Conservation (phyloP, 225 moss, liverwort and hornwort genomes). For the Climacium dendroides region DNA sequence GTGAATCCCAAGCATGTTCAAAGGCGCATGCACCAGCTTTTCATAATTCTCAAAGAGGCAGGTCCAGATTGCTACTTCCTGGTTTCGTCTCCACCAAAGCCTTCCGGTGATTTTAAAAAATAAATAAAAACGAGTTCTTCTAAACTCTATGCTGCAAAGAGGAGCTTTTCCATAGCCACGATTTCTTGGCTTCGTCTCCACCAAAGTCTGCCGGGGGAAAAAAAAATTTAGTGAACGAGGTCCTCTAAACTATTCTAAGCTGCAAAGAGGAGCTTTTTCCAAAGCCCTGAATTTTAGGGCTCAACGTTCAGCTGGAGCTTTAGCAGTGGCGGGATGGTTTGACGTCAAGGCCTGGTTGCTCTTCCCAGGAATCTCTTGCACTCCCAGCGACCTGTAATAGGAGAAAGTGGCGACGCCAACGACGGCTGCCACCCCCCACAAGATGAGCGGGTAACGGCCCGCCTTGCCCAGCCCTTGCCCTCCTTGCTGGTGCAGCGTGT, state of each 20-base stretch:
- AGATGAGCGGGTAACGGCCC: constrained; percentile 44
- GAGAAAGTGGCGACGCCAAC: constrained; percentile 36
- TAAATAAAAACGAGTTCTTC: background rate
- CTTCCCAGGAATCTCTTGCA: constrained; percentile 32
- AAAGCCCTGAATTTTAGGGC: background rate
- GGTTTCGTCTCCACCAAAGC: background rate
- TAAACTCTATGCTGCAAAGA: background rate
- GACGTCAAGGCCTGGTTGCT: constrained; percentile 36
- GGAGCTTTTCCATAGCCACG: background rate
- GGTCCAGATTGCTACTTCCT: background rate
- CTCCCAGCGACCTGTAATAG: constrained; percentile 39
- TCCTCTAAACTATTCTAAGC: background rate
- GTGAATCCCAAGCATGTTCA: background rate
- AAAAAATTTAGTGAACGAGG: no score
- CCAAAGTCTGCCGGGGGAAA: background rate
- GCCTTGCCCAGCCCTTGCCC: constrained; percentile 44
- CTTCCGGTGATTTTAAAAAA: background rate
- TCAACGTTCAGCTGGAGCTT: constrained; percentile 34
- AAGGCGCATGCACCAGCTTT: background rate
- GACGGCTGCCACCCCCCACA: constrained; percentile 36
- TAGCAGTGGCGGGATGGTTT: constrained; percentile 28
- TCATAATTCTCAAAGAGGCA: background rate
- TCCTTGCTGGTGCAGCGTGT: constrained; percentile 67
- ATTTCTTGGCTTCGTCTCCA: background rate
- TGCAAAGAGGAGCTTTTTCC: no score